Evolutionary conservation across 192 early-diverging fungal genomes (phyloP).

Genomic region (Coemansia pectinata): DNA sequence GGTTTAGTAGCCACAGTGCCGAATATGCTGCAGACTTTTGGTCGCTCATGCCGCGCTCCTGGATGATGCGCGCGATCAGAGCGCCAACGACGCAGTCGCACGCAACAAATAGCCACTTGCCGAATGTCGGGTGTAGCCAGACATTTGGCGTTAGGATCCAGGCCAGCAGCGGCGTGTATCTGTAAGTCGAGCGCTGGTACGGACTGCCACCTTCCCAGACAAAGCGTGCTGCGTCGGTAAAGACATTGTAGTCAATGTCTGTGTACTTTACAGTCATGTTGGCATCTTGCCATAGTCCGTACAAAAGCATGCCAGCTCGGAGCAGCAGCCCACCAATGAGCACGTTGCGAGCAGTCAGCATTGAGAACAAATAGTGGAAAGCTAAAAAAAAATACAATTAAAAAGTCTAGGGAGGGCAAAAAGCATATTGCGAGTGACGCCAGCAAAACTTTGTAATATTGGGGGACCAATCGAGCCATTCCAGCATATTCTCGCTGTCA

Average conservation of each 20-base stretch:
- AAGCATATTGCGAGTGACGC: too few species aligned
- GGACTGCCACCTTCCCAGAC: slow-evolving; percentile 75
- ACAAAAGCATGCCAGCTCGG: slow-evolving; percentile 70
- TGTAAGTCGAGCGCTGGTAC: slow-evolving; percentile 90
- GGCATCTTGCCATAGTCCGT: slow-evolving; percentile 88
- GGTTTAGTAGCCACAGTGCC: slow-evolving; percentile 88
- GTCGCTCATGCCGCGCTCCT: slow-evolving; percentile 60
- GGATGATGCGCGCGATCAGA: slow-evolving; percentile 56
- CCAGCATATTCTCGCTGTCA: neutral
- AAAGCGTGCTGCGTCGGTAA: slow-evolving; percentile 88
- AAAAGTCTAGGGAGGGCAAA: neutral
- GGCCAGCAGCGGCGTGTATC: slow-evolving; percentile 96
- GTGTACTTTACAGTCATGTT: slow-evolving; percentile 94
- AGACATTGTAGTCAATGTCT: slow-evolving; percentile 97
- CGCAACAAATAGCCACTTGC: slow-evolving; percentile 89
- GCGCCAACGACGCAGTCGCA: slow-evolving; percentile 80
- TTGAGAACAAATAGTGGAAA: neutral
- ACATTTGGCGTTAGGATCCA: slow-evolving; percentile 85
- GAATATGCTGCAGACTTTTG: slow-evolving; percentile 56
- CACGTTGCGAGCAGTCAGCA: slow-evolving; percentile 38
- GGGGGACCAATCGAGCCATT: neutral
- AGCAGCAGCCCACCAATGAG: slow-evolving; percentile 53
- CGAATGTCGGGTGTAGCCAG: slow-evolving; percentile 71
- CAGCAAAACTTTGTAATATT: neutral
- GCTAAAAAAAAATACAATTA: neutral